Percentiles rank a stretch among this genome's conserved stretches.
Evolutionary conservation across 345 rosid species (phyloP).

Genomic region (Isatis tinctoria): DNA sequence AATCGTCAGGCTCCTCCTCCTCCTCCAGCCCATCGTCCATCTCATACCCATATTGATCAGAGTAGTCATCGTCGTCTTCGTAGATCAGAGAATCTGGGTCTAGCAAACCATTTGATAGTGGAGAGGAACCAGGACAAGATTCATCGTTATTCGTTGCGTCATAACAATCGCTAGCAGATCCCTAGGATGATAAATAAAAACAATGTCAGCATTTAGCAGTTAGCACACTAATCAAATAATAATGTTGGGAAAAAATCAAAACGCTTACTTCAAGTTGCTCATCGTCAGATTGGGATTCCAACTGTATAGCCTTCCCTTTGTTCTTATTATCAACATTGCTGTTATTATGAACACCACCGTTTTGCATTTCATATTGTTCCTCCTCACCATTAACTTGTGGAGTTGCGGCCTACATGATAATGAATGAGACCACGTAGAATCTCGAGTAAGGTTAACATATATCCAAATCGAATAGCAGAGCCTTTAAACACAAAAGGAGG

Average conservation of each 20-base stretch:
- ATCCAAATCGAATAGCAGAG: neutral
- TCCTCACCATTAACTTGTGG: slow-evolving; percentile 61
- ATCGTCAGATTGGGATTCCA: slow-evolving; percentile 22
- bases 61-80: slow-evolving; percentile 37
- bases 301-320: slow-evolving; percentile 60
- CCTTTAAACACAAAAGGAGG: neutral
- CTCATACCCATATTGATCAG: slow-evolving; percentile 30
- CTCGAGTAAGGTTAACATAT: neutral
- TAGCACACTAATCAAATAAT: neutral
- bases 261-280: neutral
- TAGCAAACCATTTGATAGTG: slow-evolving; percentile 34
- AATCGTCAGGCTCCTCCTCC: slow-evolving; percentile 43
- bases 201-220: neutral
- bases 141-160: slow-evolving; percentile 18
- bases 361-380: slow-evolving; percentile 47
- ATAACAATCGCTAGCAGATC: slow-evolving; percentile 17
- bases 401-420: slow-evolving; percentile 39
- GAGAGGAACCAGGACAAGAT: slow-evolving; percentile 22
- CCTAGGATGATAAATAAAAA: slow-evolving; percentile 21
- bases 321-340: slow-evolving; percentile 35
- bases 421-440: neutral
- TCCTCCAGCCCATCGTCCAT: slow-evolving; percentile 28
- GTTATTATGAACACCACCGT: slow-evolving; percentile 40
- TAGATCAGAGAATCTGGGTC: slow-evolving; percentile 38
- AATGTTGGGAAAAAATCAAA: neutral